phyloP scores from a whole-genome alignment of 805 yeast species.

The Saccharomycopsis babjevae region DNA sequence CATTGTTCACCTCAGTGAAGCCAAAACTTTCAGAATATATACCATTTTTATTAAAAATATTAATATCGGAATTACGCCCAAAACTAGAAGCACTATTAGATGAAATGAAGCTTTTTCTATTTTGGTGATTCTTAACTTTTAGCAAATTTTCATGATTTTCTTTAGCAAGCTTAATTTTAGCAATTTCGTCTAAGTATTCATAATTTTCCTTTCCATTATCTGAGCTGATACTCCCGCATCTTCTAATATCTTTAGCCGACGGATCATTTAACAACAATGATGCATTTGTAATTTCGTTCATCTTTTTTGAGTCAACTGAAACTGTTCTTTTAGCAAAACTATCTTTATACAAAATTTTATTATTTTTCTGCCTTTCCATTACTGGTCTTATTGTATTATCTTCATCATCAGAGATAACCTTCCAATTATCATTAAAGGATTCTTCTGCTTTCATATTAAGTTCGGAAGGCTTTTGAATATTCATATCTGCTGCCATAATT shows the following conservation, averaged over 20 bases:
- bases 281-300: not conserved
- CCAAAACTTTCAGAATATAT: not conserved
- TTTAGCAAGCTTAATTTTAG: constrained; percentile 14
- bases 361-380: not conserved
- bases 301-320: not conserved
- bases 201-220: constrained; percentile 15
- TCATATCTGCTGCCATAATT: not conserved
- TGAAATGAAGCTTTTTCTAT: constrained; percentile 3
- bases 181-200: constrained; percentile 15
- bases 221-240: not conserved
- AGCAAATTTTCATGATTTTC: constrained; percentile 13
- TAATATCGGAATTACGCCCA: not conserved
- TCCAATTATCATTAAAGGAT: not conserved
- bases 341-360: not conserved
- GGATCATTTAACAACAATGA: not conserved
- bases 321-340: not conserved
- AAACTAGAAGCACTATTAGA: not conserved
- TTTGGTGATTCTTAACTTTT: constrained; percentile 3
- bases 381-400: not conserved
- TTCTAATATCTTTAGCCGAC: not conserved
- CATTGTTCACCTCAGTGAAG: not conserved
- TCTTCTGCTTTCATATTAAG: not conserved
- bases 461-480: not conserved
- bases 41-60: not conserved
- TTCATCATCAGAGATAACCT: not conserved